A percentile compares a stretch with the other conserved stretches of the same genome.
Evolutionary conservation across 306 rosid species (phyloP).

Genomic region (Malus fusca): DNA sequence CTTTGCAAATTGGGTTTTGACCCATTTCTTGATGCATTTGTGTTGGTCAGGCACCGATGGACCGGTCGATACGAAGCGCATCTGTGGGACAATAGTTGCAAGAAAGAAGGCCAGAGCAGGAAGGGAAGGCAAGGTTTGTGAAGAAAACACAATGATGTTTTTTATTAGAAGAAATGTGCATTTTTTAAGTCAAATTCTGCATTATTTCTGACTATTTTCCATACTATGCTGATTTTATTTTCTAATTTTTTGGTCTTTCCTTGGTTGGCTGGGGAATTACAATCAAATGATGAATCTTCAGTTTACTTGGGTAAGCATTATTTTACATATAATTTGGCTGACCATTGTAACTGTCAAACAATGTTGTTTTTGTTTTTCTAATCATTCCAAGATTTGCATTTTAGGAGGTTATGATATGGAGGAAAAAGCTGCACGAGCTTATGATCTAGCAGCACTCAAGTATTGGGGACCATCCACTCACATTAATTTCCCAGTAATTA

Average conservation of each 20-base stretch:
- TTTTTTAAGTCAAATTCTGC: constrained; percentile 9
- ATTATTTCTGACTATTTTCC: constrained; percentile 1
- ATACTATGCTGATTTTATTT: constrained; percentile 1
- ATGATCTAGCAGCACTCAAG: constrained; percentile 94
- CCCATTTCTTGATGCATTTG: constrained; percentile 14
- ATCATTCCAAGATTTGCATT: constrained; percentile 35
- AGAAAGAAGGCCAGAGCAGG: constrained; percentile 93
- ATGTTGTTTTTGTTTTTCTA: constrained; percentile 1
- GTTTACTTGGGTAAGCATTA: constrained; percentile 75
- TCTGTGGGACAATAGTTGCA: constrained; percentile 91
- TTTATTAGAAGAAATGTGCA: background rate
- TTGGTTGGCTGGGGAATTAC: constrained; percentile 28
- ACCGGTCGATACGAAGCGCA: constrained; percentile 96
- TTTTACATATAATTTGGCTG: background rate
- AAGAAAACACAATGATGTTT: constrained; percentile 9
- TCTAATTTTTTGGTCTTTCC: background rate
- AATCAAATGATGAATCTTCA: constrained; percentile 32
- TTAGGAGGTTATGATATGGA: constrained; percentile 97
- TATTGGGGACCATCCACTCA: constrained; percentile 97
- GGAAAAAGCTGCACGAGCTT: constrained; percentile 89
- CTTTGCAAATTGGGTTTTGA: background rate
- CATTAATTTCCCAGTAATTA: constrained; percentile 73
- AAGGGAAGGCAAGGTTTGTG: constrained; percentile 92
- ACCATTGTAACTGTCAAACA: constrained; percentile 1
- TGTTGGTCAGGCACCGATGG: constrained; percentile 73